Evolutionary conservation across 345 rosid species (phyloP).

Genomic region (Reutealis trisperma): DNA sequence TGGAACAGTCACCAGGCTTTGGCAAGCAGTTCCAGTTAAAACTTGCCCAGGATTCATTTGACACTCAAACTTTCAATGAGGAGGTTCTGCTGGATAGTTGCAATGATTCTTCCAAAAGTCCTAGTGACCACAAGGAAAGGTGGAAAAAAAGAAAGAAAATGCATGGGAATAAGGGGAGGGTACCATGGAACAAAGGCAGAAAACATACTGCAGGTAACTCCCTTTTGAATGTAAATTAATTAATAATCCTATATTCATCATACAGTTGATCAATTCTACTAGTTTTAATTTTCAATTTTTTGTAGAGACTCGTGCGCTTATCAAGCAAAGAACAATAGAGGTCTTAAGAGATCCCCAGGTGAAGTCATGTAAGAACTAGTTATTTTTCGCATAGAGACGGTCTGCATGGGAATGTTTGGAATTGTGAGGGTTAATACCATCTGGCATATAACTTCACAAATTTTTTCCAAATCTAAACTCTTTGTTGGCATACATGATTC

Average conservation of each 20-base stretch:
- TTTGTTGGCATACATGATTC: conserved; percentile 1
- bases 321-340: conserved; percentile 80
- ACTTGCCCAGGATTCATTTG: conserved; percentile 14
- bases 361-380: conserved; percentile 74
- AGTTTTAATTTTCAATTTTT: conserved; percentile 12
- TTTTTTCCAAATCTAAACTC: conserved; percentile 3
- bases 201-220: conserved; percentile 63
- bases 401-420: conserved; percentile 5
- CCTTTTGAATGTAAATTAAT: conserved; percentile 2
- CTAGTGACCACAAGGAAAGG: conserved; percentile 31
- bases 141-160: conserved; percentile 64
- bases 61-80: conserved; percentile 22
- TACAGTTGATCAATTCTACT: conserved; percentile 14
- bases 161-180: conserved; percentile 72
- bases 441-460: not conserved
- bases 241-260: not conserved
- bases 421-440: conserved; percentile 2
- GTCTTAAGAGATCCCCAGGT: conserved; percentile 93
- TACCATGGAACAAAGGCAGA: conserved; percentile 87
- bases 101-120: conserved; percentile 12
- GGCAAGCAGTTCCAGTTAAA: conserved; percentile 26
- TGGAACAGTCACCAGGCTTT: conserved; percentile 17
- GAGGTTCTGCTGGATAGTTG: conserved; percentile 19
- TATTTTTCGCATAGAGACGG: conserved; percentile 24
- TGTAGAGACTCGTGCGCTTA: conserved; percentile 70